Conservation (phyloP, 805 yeast genomes). For the Kluyveromyces aestuarii region DNA sequence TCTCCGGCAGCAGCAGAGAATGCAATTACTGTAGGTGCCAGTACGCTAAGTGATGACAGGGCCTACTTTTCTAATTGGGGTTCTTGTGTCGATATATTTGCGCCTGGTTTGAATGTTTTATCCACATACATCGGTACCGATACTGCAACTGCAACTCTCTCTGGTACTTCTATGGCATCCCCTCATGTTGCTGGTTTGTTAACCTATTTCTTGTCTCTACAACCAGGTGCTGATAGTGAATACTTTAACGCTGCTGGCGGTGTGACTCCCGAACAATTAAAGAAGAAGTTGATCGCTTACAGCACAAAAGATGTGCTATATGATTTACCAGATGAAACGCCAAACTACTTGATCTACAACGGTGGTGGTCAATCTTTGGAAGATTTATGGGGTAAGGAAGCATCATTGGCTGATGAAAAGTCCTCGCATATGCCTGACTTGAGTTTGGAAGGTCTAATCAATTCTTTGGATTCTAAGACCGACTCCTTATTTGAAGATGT, state of each 20-base stretch:
- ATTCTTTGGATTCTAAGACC: conserved; percentile 16
- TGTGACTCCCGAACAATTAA: conserved; percentile 64
- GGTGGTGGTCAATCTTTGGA: conserved; percentile 72
- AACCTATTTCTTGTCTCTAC: conserved; percentile 79
- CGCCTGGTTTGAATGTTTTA: conserved; percentile 86
- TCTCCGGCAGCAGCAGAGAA: conserved; percentile 85
- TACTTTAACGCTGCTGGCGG: conserved; percentile 44
- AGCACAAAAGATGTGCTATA: conserved; percentile 51
- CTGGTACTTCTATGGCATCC: conserved; percentile 98
- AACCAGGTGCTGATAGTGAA: conserved; percentile 63
- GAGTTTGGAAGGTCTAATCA: conserved; percentile 9
- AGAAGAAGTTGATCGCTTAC: conserved; percentile 63
- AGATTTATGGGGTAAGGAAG: conserved; percentile 45
- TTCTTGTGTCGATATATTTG: conserved; percentile 90
- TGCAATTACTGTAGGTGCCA: conserved; percentile 92
- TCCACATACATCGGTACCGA: conserved; percentile 77
- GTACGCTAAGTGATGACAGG: conserved; percentile 78
- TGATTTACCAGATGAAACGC: conserved; percentile 66
- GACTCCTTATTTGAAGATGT: conserved; percentile 21
- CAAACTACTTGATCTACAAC: conserved; percentile 67
- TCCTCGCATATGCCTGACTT: not conserved
- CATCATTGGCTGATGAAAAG: not conserved
- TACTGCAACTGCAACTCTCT: conserved; percentile 68
- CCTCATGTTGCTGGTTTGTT: conserved; percentile 93
- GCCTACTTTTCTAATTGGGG: conserved; percentile 96